Evolutionary conservation across 441 rosid species (phyloP), one percentile per base, ranked within the genome.

Genomic region (Syzygium malaccense): DNA sequence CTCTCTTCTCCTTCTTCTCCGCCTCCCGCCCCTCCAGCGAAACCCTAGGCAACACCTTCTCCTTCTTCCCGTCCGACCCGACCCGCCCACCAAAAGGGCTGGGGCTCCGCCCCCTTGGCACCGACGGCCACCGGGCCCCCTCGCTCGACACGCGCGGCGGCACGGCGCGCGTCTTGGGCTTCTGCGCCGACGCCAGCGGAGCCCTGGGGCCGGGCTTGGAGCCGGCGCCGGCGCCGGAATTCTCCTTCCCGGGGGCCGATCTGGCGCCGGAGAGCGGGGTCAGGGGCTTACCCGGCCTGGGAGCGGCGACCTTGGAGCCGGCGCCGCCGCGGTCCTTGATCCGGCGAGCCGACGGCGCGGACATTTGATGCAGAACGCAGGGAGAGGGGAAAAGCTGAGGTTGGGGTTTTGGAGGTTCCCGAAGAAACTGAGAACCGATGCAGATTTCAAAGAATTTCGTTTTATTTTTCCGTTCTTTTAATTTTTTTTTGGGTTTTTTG

Each of bases 71-170:
- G 91, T 95, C 98, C 45, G 96, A 93, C 88, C 90, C 93, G 55
- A 91, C 96, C 93, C 95, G 93, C 86, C 95, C 97, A 87, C 95
- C 98, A 87, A 98, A 96, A 1, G 99, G 99, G 87, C 99, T 95
- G 66, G 95, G 92, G 87, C 96, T 95, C 94, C 98, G 94, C 93
- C 99, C 99, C 96, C 99, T 94, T 10, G 95, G 91, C 12, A 88
- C 96, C 64, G 95, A 93, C 28, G 97, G 93, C 89, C 96, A 78
- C 88, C 95, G 94, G 26, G 88, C 41, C 57, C 94, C 92, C 23
- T 93, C 92, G 91, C 94, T 93, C 86, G 95, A 96, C 54, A 95
- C 89, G 1, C 97, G 94, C 8, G 97, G 93, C 7, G 97, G 97
- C 28, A 95, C 92, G 1, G 95, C 90, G 7, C 93, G 92, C 84